Conservation (phyloP, 2,329 filamentous ascomycete species). For the Pleomassaria siparia region DNA sequence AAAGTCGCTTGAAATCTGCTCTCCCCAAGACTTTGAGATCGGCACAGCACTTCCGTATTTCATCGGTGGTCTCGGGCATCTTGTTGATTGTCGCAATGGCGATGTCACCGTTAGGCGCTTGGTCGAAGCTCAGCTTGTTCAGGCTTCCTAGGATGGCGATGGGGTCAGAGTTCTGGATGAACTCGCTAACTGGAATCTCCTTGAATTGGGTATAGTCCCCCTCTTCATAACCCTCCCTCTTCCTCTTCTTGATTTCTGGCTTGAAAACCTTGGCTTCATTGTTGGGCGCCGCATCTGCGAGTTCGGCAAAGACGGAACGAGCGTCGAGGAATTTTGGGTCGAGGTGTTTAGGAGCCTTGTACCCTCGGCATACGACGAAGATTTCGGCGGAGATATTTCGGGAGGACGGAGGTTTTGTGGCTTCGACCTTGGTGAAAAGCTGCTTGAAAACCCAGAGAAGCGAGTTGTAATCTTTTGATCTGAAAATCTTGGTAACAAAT, state of each 20-base stretch:
- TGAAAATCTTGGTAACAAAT: constrained; percentile 96
- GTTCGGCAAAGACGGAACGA: constrained; percentile 85
- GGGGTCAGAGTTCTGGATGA: constrained; percentile 90
- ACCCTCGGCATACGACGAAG: constrained; percentile 94
- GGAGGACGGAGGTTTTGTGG: constrained; percentile 94
- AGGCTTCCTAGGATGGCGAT: constrained; percentile 86
- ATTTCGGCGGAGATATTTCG: constrained; percentile 97
- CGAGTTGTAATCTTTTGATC: constrained; percentile 95
- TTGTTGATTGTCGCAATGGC: constrained; percentile 83
- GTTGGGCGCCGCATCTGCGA: constrained; percentile 82
- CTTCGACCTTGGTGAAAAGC: constrained; percentile 91
- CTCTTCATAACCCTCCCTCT: constrained; percentile 96
- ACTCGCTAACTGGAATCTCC: constrained; percentile 83
- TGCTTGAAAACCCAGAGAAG: constrained; percentile 98
- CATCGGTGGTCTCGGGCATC: constrained; percentile 66
- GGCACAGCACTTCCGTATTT: constrained; percentile 63
- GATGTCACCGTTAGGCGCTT: constrained; percentile 75
- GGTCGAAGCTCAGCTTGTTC: constrained; percentile 82
- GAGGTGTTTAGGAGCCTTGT: constrained; percentile 89
- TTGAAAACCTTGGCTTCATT: constrained; percentile 99
- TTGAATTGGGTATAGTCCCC: constrained; percentile 93
- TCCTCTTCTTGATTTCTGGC: constrained; percentile 94
- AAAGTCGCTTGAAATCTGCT: constrained; percentile 88
- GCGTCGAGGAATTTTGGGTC: constrained; percentile 93
- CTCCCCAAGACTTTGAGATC: constrained; percentile 84